Base-by-base conservation (phyloP, 1,284 basidiomycete species). In the Ganoderma leucocontextum region DNA sequence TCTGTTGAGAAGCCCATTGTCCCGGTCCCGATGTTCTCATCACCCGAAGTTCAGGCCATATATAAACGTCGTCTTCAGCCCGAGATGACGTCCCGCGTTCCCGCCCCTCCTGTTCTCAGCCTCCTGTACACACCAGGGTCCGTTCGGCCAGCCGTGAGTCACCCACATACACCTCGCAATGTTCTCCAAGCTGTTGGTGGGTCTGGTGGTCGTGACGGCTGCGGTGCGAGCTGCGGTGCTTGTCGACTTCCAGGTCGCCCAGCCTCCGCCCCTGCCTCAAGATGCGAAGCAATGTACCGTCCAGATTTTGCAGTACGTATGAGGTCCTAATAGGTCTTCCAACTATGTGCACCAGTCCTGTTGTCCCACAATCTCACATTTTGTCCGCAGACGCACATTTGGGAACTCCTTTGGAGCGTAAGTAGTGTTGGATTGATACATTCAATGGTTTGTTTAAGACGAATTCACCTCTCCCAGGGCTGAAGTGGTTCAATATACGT, bases 221-320 rank as follows among this genome's bases (percentile, higher is more conserved):
- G 73, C 73, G n/a, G 67, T 59, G 33, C 73, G 67, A 33, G 82
- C 84, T 19, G 78, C 82, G 41, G 85, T 85, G 19, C 83, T 92
- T 15, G 86, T 89, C 35, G 85, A 93, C 77, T 93, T 93, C 76
- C 91, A 92, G 77, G 90, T 93, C 65, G 82, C 88, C 7, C 87
- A 93, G 72, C 91, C 91, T 9, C 90, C 89, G 19, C 85, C 88
- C 5, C 80, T 92, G 29, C 91, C 91, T 15, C 77, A 79, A 59
- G 81, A 85, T 73, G 84, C 83, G 17, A 84, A 88, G 72, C 83
- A 88, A 74, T 93, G 91, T 75, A 91, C 90, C 0, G 78, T 88
- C 42, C 80, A 87, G 77, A 83, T 94, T 63, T 79, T 94, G 17
- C 82, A 90, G 91, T 92, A 72, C 78, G 89, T 81, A 41, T 8